Percentiles rank a stretch among this genome's conserved stretches.
Conservation (phyloP, 768 basidiomycete genomes). For the Mycena floridula region DNA sequence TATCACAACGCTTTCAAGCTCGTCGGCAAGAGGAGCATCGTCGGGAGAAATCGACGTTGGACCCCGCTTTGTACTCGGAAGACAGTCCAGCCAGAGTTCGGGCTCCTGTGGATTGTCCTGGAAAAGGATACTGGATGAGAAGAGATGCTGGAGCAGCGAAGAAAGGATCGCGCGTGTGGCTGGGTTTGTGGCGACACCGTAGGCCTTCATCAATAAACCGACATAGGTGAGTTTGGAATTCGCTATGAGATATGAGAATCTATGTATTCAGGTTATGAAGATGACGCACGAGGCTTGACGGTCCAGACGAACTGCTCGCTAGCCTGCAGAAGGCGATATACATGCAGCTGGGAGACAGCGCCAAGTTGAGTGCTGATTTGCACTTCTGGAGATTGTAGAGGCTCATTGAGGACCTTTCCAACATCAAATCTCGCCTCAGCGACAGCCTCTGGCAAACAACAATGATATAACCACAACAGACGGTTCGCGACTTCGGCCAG, state of each 20-base stretch:
- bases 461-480: conserved; percentile 82
- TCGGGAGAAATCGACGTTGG: conserved; percentile 38
- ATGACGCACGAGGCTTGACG: conserved; percentile 56
- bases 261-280: too few relatives aligned
- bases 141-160: conserved; percentile 54
- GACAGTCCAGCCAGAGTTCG: conserved; percentile 61
- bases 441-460: conserved; percentile 64
- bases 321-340: conserved; percentile 65
- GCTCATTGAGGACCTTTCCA: conserved; percentile 58
- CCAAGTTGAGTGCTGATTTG: conserved; percentile 27
- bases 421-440: conserved; percentile 82
- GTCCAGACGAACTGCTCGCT: conserved; percentile 80
- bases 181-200: conserved; percentile 40
- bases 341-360: conserved; percentile 68
- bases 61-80: conserved; percentile 42
- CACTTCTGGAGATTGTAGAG: conserved; percentile 3
- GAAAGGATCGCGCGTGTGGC: conserved; percentile 44
- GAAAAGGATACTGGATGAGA: conserved; percentile 73
- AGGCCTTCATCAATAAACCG: conserved; percentile 63
- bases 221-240: conserved; percentile 59
- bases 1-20: conserved; percentile 46
- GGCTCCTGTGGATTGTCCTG: conserved; percentile 72
- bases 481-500: conserved; percentile 77
- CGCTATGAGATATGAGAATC: conserved; percentile 20
- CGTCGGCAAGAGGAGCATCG: conserved; percentile 36